phyloP scores from a whole-genome alignment of 78 protist species.

The Corallochytrium limacisporum region DNA sequence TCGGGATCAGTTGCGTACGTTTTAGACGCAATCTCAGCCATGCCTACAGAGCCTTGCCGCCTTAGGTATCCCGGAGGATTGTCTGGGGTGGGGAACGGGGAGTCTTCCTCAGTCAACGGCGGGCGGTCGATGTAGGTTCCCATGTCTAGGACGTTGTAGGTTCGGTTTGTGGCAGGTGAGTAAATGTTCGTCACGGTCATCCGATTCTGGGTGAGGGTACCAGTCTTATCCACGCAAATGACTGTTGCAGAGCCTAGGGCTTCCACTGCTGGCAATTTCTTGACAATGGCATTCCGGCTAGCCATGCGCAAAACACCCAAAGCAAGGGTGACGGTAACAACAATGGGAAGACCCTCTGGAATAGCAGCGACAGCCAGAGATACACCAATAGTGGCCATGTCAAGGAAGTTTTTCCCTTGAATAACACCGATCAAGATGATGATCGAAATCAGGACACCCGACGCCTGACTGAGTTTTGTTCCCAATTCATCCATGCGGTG shows the following conservation, averaged over 20 bases:
- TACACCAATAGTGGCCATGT: conserved; percentile 60
- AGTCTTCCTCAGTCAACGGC: too few species aligned
- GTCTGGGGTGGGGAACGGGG: too few species aligned
- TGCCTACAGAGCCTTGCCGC: too few species aligned
- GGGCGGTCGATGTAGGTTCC: too few species aligned
- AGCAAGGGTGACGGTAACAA: conserved; percentile 67
- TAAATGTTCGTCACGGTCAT: conserved; percentile 45
- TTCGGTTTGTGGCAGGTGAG: background rate
- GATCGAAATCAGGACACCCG: conserved; percentile 9
- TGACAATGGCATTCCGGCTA: conserved; percentile 17
- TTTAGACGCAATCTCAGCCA: too few species aligned
- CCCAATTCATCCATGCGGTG: conserved; percentile 62
- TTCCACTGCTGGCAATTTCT: conserved; percentile 59
- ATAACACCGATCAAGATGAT: conserved; percentile 4
- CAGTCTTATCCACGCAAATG: conserved; percentile 84
- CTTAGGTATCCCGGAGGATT: too few species aligned
- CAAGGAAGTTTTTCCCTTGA: conserved; percentile 12
- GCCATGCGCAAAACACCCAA: conserved; percentile 41
- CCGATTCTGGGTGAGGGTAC: conserved; percentile 69
- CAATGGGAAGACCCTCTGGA: conserved; percentile 90
- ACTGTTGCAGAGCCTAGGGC: conserved; percentile 74
- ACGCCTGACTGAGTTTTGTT: conserved; percentile 30
- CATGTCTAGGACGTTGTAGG: too few species aligned
- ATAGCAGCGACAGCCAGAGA: conserved; percentile 83
- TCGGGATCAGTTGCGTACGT: too few species aligned